phyloP scores from a whole-genome alignment of 1,139 yeast species.

The Hansenula anomala region DNA sequence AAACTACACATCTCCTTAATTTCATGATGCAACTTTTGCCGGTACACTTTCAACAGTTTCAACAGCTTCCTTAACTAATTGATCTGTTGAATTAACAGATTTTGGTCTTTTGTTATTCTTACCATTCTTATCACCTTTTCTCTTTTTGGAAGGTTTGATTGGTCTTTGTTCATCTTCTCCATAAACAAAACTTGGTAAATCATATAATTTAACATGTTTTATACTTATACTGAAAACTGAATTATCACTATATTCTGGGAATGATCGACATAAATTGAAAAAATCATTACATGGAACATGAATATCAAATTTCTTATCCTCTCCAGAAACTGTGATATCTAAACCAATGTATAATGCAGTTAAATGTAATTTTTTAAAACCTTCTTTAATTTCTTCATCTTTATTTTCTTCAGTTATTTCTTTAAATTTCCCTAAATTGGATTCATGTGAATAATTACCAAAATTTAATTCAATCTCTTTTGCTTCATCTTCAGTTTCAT shows the following conservation, averaged over 20 bases:
- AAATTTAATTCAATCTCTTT: conserved; percentile 49
- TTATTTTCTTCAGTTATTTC: conserved; percentile 31
- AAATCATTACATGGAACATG: conserved; percentile 92
- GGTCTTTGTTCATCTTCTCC: conserved; percentile 78
- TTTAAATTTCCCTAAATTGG: conserved; percentile 26
- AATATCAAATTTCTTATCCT: conserved; percentile 70
- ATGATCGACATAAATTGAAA: conserved; percentile 69
- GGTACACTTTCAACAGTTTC: conserved; percentile 3
- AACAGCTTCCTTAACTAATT: conserved; percentile 2
- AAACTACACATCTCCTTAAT: not conserved
- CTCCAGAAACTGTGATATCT: conserved; percentile 42
- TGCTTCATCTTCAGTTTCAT: conserved; percentile 50
- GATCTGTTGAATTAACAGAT: conserved; percentile 4
- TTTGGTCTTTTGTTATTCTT: conserved; percentile 27
- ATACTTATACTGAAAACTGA: conserved; percentile 56
- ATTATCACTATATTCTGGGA: conserved; percentile 62
- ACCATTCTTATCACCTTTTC: conserved; percentile 33
- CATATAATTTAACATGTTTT: conserved; percentile 73
- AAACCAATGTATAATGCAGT: conserved; percentile 81
- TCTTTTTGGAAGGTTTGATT: conserved; percentile 46
- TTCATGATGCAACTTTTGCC: conserved; percentile 1
- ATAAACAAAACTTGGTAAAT: conserved; percentile 81
- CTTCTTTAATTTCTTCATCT: conserved; percentile 24
- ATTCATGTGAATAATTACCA: conserved; percentile 46
- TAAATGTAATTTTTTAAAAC: conserved; percentile 47